Percentiles rank a stretch among this genome's conserved stretches.
Conservation (phyloP, 768 basidiomycete species). For the Leccinum aurantiacum region DNA sequence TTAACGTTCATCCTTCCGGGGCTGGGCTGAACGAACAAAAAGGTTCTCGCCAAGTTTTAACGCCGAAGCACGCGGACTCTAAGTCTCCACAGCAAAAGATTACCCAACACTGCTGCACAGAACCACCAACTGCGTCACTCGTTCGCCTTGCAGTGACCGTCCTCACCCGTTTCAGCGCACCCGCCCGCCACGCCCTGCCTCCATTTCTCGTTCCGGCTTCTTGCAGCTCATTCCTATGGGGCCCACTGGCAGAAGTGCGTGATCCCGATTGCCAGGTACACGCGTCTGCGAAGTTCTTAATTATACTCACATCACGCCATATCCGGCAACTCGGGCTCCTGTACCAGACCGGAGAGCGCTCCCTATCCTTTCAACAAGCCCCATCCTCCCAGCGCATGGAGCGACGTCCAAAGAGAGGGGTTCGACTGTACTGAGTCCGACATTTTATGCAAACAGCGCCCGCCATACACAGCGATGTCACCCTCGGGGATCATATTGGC, state of each 20-base stretch:
- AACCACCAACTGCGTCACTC: neutral
- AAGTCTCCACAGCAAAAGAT: too few relatives aligned
- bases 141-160: neutral
- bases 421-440: neutral
- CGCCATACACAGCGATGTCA: neutral
- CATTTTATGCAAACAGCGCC: neutral
- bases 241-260: too few relatives aligned
- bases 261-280: neutral
- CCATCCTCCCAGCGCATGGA: neutral
- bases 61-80: neutral
- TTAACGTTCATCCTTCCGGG: constrained; percentile 1
- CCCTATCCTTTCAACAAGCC: neutral
- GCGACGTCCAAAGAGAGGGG: neutral
- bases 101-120: neutral
- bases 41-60: neutral
- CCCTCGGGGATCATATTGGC: neutral
- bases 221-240: neutral
- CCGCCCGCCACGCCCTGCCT: neutral
- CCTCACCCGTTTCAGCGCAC: neutral
- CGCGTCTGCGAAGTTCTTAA: neutral
- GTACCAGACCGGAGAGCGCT: neutral
- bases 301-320: neutral
- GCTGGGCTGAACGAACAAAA: neutral
- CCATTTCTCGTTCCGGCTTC: neutral
- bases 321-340: neutral